These are phyloP conservation scores for Tricholoma sp. DNA, from an alignment of 768 basidiomycete genomes.

Conservation along the genomic window DNA sequence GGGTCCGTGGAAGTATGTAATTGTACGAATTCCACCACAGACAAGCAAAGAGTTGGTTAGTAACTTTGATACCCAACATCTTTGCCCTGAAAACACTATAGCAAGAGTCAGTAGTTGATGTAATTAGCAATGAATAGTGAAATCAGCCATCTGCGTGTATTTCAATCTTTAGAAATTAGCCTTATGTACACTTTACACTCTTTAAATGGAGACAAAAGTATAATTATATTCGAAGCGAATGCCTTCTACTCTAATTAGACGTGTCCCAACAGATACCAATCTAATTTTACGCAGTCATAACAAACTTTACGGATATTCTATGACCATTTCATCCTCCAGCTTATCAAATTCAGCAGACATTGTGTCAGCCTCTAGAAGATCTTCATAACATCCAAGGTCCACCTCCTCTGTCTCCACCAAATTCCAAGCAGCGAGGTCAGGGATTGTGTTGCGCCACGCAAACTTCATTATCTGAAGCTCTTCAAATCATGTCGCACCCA, in stretches of 20 bases:
- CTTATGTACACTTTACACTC: not conserved
- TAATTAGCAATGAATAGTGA: not conserved
- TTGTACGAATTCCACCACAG: not conserved
- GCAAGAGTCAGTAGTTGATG: not conserved
- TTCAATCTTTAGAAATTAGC: not conserved
- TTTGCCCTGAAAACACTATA: not conserved
- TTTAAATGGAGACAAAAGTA: not conserved
- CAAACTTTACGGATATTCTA: not conserved
- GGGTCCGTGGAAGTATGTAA: not conserved
- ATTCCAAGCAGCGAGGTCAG: constrained; percentile 45
- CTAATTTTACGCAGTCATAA: not conserved
- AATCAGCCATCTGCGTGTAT: not conserved
- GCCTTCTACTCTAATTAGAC: not conserved
- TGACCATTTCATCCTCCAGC: not conserved
- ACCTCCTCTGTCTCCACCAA: constrained; percentile 1
- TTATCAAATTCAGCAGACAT: not conserved
- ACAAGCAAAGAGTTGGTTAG: not conserved
- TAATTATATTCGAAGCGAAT: not conserved
- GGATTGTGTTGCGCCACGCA: not conserved
- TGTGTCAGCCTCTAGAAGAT: not conserved
- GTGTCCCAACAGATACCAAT: not conserved
- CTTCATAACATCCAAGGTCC: constrained; percentile 5
- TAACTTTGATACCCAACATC: not conserved
- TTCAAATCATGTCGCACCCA: not conserved
- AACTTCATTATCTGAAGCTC: not conserved